Evolutionary conservation across 1,284 basidiomycete genomes (phyloP).

Genomic region (Pascua sp.): DNA sequence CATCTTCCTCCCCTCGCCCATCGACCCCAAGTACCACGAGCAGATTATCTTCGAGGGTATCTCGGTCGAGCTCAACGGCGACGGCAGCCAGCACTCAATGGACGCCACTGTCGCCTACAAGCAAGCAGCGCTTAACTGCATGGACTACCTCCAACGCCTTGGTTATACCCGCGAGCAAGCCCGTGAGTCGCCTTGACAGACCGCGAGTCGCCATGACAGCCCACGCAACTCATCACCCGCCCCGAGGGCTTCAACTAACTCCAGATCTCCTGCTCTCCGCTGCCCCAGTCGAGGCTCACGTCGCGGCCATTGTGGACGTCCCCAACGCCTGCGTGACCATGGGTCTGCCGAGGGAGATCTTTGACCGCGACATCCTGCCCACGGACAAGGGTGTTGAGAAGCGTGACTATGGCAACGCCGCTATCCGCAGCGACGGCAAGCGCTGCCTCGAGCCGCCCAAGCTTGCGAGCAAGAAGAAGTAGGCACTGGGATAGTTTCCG

Average conservation of each 20-base stretch:
- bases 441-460: conserved; percentile 6
- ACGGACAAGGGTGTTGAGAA: conserved; percentile 60
- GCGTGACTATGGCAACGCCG: conserved; percentile 62
- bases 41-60: conserved; percentile 14
- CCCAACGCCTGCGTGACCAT: conserved; percentile 74
- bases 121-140: conserved; percentile 71
- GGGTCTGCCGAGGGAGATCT: conserved; percentile 66
- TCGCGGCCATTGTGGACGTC: conserved; percentile 69
- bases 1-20: conserved; percentile 13
- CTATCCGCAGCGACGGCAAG: conserved; percentile 61
- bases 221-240: background rate
- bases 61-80: conserved; percentile 11
- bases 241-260: background rate
- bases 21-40: conserved; percentile 18
- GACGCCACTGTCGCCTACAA: conserved; percentile 56
- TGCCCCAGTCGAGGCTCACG: conserved; percentile 67
- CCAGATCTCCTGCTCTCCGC: conserved; percentile 67
- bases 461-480: background rate
- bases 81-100: conserved; percentile 12
- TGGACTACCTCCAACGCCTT: conserved; percentile 59
- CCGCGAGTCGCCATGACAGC: conserved; percentile 46
- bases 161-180: conserved; percentile 58
- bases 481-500: background rate
- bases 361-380: conserved; percentile 68
- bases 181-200: conserved; percentile 52